Conservation (phyloP, 2,329 filamentous ascomycete genomes). For the Zasmidium citrigriseum region DNA sequence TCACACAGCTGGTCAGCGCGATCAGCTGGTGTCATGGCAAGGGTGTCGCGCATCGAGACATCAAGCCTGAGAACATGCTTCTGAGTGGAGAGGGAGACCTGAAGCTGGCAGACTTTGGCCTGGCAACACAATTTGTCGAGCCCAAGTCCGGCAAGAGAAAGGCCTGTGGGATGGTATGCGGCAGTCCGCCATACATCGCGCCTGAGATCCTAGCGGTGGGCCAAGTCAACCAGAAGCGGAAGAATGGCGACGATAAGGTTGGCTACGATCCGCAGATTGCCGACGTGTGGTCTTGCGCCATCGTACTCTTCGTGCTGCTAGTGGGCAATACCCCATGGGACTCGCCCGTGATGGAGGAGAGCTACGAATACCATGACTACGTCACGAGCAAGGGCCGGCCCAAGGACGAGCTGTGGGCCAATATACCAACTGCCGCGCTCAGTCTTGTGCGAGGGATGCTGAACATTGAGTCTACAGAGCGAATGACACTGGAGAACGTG, state of each 20-base stretch:
- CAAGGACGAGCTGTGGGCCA: conserved; percentile 84
- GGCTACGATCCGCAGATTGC: conserved; percentile 78
- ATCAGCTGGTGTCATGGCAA: conserved; percentile 96
- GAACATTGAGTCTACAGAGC: conserved; percentile 69
- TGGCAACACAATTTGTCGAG: conserved; percentile 91
- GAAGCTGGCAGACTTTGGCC: conserved; percentile 95
- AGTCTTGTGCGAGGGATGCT: conserved; percentile 93
- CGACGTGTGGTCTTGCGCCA: conserved; percentile 96
- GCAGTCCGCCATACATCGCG: conserved; percentile 94
- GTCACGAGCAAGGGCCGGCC: conserved; percentile 70
- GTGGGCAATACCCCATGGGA: conserved; percentile 99
- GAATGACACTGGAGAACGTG: conserved; percentile 85
- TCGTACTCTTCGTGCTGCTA: conserved; percentile 93
- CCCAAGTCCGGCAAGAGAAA: conserved; percentile 72
- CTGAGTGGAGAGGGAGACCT: conserved; percentile 80
- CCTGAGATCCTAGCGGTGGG: conserved; percentile 74
- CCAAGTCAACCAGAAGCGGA: conserved; percentile 47
- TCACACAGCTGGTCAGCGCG: conserved; percentile 84
- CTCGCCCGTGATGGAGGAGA: conserved; percentile 73
- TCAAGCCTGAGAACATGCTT: conserved; percentile 87
- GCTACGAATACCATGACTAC: conserved; percentile 92
- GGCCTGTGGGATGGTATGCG: conserved; percentile 84
- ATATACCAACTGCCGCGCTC: conserved; percentile 70
- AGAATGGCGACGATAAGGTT: conserved; percentile 49
- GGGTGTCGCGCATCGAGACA: conserved; percentile 81